Percentiles rank a stretch among this genome's conserved stretches.
phyloP scores from a whole-genome alignment of 768 basidiomycete genomes.

The Termitomyces sp. region DNA sequence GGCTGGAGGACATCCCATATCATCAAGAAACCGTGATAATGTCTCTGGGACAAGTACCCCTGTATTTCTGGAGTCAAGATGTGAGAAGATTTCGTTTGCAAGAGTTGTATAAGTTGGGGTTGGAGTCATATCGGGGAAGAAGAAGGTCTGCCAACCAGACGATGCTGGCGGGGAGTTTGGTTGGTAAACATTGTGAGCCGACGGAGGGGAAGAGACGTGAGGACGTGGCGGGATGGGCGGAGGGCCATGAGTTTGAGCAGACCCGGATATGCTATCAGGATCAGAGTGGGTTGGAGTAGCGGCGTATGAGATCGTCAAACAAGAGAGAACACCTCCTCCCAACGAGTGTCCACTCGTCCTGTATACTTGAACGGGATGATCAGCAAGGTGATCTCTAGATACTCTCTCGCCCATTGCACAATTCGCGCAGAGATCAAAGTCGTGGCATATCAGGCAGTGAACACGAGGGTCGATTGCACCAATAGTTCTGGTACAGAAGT shows the following conservation, averaged over 20 bases:
- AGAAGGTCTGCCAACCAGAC: conserved; percentile 13
- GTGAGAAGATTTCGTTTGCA: conserved; percentile 13
- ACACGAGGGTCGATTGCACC: conserved; percentile 6
- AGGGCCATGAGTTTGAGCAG: background rate
- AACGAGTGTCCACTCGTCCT: conserved; percentile 8
- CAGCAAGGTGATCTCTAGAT: conserved; percentile 2
- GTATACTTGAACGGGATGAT: conserved; percentile 8
- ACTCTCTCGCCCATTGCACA: conserved; percentile 12
- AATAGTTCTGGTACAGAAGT: conserved; percentile 7
- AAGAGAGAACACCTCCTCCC: conserved; percentile 2
- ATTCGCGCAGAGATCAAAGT: conserved; percentile 12
- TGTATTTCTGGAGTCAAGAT: conserved; percentile 9
- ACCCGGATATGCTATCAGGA: too few relatives aligned
- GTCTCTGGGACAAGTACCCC: conserved; percentile 11
- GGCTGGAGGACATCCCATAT: conserved; percentile 7
- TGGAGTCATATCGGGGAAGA: conserved; percentile 7
- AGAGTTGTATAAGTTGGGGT: conserved; percentile 11
- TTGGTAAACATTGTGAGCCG: background rate
- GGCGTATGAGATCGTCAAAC: background rate
- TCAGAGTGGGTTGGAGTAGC: too few relatives aligned
- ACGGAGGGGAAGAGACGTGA: too few relatives aligned
- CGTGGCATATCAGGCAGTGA: conserved; percentile 7
- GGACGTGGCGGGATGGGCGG: too few relatives aligned
- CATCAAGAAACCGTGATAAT: conserved; percentile 14
- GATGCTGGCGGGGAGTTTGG: background rate